Evolutionary conservation across 768 basidiomycete genomes (phyloP).

Genomic region (Suillus tomentosus): DNA sequence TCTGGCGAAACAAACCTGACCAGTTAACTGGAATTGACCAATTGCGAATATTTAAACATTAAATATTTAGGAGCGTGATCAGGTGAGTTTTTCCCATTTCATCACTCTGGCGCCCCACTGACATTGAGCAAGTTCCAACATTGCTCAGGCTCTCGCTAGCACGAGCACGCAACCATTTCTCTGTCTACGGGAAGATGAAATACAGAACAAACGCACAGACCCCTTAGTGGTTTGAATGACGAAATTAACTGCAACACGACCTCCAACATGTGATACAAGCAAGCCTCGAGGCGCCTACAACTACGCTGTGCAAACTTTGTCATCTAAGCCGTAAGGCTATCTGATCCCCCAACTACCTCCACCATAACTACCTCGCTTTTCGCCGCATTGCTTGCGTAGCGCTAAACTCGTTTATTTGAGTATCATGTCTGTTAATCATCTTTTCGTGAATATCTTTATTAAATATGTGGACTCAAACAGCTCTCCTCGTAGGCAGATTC

Average conservation of each 20-base stretch:
- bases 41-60: not conserved
- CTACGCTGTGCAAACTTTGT: not conserved
- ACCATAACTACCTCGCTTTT: not conserved
- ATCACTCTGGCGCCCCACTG: not conserved
- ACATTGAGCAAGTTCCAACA: not conserved
- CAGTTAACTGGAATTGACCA: not conserved
- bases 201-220: not conserved
- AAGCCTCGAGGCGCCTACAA: not conserved
- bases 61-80: not conserved
- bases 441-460: not conserved
- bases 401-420: not conserved
- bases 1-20: not conserved
- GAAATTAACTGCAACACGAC: not conserved
- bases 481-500: conserved; percentile 74
- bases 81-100: not conserved
- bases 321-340: not conserved
- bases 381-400: not conserved
- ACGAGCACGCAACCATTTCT: not conserved
- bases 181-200: not conserved
- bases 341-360: not conserved
- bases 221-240: not conserved
- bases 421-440: not conserved
- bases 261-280: not conserved
- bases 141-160: not conserved
- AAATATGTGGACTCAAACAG: conserved; percentile 59